Conservation (phyloP, 305 asterid species). For the Fraxinus latifolia region DNA sequence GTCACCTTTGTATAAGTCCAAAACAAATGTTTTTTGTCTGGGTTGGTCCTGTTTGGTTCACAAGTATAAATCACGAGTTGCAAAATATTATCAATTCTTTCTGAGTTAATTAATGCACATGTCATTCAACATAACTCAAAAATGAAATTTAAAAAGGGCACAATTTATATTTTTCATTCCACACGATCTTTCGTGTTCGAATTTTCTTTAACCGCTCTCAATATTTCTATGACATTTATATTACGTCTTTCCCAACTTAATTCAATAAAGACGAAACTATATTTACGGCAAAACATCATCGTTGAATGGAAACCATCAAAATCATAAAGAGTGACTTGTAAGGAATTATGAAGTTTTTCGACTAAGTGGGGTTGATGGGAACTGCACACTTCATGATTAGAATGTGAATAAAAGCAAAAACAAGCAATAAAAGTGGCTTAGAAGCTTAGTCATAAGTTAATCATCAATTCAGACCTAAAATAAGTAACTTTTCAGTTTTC, state of each 20-base stretch:
- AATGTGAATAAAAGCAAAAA: not conserved
- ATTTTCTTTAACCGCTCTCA: not conserved
- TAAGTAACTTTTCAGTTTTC: not conserved
- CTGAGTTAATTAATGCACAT: not conserved
- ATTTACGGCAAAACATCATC: not conserved
- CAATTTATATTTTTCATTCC: not conserved
- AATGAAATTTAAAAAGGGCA: not conserved
- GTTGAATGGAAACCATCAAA: not conserved
- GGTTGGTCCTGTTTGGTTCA: not conserved
- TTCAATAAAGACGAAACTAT: not conserved
- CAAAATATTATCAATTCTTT: not conserved
- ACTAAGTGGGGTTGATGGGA: conserved; percentile 26
- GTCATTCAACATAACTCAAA: not conserved
- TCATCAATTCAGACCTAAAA: not conserved
- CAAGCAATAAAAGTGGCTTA: not conserved
- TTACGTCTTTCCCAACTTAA: not conserved
- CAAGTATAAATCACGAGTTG: not conserved
- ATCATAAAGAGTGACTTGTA: not conserved
- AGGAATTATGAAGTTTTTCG: not conserved
- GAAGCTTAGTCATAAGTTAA: not conserved
- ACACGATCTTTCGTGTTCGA: not conserved
- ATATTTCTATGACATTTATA: not conserved
- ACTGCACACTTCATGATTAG: not conserved
- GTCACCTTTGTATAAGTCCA: not conserved
- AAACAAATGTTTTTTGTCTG: not conserved